Base-by-base conservation (phyloP, 148 eudicot species). In the Oxyria digyna region DNA sequence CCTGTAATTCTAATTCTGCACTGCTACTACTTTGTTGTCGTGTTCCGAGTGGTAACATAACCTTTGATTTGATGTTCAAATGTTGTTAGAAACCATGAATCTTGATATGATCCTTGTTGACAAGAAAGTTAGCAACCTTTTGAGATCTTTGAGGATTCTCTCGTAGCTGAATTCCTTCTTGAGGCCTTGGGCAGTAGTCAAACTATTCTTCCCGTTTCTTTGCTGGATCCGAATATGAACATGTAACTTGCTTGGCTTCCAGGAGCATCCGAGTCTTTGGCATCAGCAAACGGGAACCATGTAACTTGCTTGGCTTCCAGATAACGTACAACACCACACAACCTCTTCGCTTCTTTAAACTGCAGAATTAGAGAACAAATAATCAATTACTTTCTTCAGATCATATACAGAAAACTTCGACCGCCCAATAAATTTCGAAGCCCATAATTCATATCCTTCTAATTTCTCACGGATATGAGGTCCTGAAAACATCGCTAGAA, bases 281-380 rank as follows among this genome's bases (percentile, higher is more conserved):
- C 89, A 79, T 91, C 97, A 8, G 87, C 79, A 68, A 91, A 91
- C 27, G 97, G 97, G 74, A 88, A 88, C 91, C 97, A 91, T 91
- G 87, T 81, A 86, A 68, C 42, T 78, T 79, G 74, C 33, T 35
- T 76, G 72, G 46, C 2, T 33, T 57, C 8, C 4, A 15, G 29
- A 27, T 23, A 20, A 6, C 21, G 23, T 29, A 10, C 13, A 2
- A n/a, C 52, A 46, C 52, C 3, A 43, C 6, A 18, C 24, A 48
- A 17, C 8, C 23, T 11, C 62, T 4, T 52, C 4, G 12, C 3
- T 24, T 23, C 27, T 24, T 50, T 48, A 17, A 48, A 23, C 55
- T 49, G 55, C 55, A 49, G 1, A n/a, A 2, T 18, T 46, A 17
- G 23, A 45, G 3, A 18, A 46, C 4, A 46, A 5, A 46, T 0